These are phyloP conservation scores for Thelonectria rubi DNA, from an alignment of 2,329 filamentous ascomycete species.

Conservation along the genomic window DNA sequence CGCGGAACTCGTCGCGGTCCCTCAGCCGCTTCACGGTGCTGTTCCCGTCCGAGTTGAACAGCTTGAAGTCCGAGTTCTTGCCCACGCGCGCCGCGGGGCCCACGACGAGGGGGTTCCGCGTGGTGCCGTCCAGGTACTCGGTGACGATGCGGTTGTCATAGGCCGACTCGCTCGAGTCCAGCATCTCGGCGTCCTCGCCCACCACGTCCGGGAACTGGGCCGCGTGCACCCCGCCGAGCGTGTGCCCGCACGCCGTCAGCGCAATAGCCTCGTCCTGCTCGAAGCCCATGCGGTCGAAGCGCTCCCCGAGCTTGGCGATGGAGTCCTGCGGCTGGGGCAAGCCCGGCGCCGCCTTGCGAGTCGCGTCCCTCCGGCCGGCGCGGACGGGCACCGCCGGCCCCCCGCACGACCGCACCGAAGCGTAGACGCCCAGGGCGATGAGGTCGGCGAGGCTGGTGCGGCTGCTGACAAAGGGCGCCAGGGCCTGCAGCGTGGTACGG, in stretches of 20 bases:
- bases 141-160: conserved; percentile 68
- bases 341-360: conserved; percentile 54
- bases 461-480: conserved; percentile 61
- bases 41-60: conserved; percentile 66
- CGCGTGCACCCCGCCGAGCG: conserved; percentile 67
- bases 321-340: conserved; percentile 68
- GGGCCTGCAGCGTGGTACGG: conserved; percentile 61
- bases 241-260: conserved; percentile 68
- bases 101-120: conserved; percentile 63
- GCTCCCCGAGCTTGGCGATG: conserved; percentile 59
- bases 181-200: conserved; percentile 54
- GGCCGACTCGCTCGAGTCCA: conserved; percentile 58
- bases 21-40: conserved; percentile 61
- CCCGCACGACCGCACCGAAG: conserved; percentile 66
- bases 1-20: conserved; percentile 55
- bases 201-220: conserved; percentile 63
- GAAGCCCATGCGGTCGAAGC: conserved; percentile 68
- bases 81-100: conserved; percentile 56
- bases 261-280: conserved; percentile 66
- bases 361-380: conserved; percentile 65
- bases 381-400: conserved; percentile 64
- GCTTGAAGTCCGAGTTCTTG: conserved; percentile 63
- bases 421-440: conserved; percentile 66
- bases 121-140: conserved; percentile 64
- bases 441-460: conserved; percentile 65